phyloP scores from a whole-genome alignment of 495 filamentous ascomycete genomes.

The Podospora pseudocomata region DNA sequence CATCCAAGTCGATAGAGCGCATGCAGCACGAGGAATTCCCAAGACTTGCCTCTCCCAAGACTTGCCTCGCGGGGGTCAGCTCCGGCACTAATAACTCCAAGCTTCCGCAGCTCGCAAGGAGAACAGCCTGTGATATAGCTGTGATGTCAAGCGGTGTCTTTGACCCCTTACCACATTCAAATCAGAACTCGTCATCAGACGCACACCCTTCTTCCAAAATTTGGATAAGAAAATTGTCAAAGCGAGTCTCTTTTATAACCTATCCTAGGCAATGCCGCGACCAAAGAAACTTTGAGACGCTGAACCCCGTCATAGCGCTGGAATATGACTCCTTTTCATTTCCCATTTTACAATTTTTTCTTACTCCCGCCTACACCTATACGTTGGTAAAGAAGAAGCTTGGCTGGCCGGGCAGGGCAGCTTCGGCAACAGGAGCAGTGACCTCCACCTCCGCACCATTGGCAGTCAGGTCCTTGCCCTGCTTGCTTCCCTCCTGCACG shows the following conservation, averaged over 20 bases:
- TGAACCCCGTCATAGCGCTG: neutral
- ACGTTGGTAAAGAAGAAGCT: slow-evolving; percentile 78
- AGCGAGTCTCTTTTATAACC: slow-evolving; percentile 3
- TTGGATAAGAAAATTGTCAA: neutral
- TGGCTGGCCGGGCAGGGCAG: slow-evolving; percentile 74
- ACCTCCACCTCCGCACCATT: slow-evolving; percentile 52
- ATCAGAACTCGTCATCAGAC: neutral
- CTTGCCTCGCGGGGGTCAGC: neutral
- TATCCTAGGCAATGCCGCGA: neutral
- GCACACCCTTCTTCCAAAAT: neutral
- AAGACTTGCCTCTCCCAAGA: neutral
- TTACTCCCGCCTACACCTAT: neutral
- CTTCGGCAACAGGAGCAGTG: slow-evolving; percentile 56
- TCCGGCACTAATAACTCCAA: neutral
- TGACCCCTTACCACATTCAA: neutral
- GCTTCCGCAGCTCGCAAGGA: neutral
- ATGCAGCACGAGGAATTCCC: too few species aligned
- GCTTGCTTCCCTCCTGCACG: slow-evolving; percentile 68
- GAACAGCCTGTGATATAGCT: neutral
- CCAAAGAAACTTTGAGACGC: neutral
- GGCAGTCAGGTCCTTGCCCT: slow-evolving; percentile 50
- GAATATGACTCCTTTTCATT: neutral
- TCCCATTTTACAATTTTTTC: slow-evolving; percentile 10
- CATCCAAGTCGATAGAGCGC: too few species aligned
- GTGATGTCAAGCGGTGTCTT: neutral